These are phyloP conservation scores for Mitragyna speciosa DNA, from an alignment of 257 asterid genomes.

Conservation along the genomic window DNA sequence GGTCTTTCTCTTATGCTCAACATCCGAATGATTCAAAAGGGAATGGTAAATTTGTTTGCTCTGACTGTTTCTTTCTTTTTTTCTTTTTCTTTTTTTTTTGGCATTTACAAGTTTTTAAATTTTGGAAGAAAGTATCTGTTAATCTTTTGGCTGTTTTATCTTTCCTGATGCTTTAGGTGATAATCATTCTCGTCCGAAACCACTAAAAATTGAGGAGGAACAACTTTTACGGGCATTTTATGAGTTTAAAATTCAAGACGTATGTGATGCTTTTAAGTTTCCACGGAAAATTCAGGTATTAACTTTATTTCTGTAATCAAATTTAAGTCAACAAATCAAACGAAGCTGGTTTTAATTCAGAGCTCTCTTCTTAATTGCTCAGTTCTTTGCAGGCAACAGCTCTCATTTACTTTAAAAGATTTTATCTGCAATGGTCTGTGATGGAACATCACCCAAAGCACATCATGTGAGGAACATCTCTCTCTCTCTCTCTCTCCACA, in stretches of 20 bases:
- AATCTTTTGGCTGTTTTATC: constrained; percentile 10
- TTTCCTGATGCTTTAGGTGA: constrained; percentile 52
- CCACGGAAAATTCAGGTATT: constrained; percentile 94
- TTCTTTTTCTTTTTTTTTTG: too few relatives aligned
- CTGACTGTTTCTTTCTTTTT: neutral
- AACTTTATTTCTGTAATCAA: constrained; percentile 17
- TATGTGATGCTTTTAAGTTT: constrained; percentile 94
- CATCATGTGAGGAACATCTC: constrained; percentile 63
- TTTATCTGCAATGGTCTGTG: constrained; percentile 95
- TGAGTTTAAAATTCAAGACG: constrained; percentile 94
- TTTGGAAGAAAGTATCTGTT: neutral
- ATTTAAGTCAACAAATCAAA: constrained; percentile 11
- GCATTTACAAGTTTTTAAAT: neutral
- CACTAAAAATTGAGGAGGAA: constrained; percentile 91
- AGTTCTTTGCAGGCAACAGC: constrained; percentile 80
- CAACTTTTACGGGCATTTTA: constrained; percentile 81
- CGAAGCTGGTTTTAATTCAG: constrained; percentile 13
- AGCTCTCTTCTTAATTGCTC: constrained; percentile 22
- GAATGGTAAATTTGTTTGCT: constrained; percentile 36
- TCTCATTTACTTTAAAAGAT: constrained; percentile 90
- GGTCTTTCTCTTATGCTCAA: constrained; percentile 81
- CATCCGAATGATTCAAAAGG: constrained; percentile 47
- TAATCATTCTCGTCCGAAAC: constrained; percentile 74
- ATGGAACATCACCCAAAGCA: constrained; percentile 99
- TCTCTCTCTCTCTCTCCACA: constrained; percentile 3